Evolutionary conservation across 2,329 filamentous ascomycete species (phyloP), one percentile per base, ranked within the genome.

Genomic region (Aspergillus pseudoterreus): DNA sequence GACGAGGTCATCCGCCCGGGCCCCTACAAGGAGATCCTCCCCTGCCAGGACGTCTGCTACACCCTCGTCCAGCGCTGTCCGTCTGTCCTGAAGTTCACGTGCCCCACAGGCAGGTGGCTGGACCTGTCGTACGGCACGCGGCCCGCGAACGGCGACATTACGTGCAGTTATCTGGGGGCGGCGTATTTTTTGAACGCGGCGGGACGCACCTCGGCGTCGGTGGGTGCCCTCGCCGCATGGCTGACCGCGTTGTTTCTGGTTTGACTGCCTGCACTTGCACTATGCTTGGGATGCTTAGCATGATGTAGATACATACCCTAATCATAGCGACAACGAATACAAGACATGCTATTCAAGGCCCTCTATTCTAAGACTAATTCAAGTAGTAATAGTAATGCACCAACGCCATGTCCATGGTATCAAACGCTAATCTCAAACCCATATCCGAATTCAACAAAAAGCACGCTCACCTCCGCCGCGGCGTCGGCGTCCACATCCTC

Each of bases 21-120:
- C 0, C 94, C 94, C 0, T 97, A 99, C 73, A 95, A 92, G 66
- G 94, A 99, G 74, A 77, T 97, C 17, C 75, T 96, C 8, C 94
- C 94, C 0, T 97, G 92, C 64, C 82, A 88, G 54, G 87, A 95
- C 57, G 74, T 96, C 46, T 99, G 94, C 74, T 94, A 91, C 67
- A 83, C 86, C 49, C 78, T 99, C 1, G 88, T 95, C 10, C 85
- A 87, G 71, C 90, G 82, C 65, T 99, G 94, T 71, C 92, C 94
- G 0, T 80, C 90, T 0, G 72, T 78, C 1, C 75, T 99, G 60
- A 77, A 79, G 0, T 96, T 99, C 62, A 73, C 68, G 1, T 99
- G 94, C 71, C 92, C 94, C 1, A 61, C 63, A 2, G 75, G 75
- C 0, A 65, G 65, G 35, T 78, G 75, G 43, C 57, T 81, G 46